Percentiles rank a stretch among this genome's conserved stretches.
These are phyloP conservation scores for Candida chauliodis DNA, from an alignment of 805 yeast species.

Conservation along the genomic window DNA sequence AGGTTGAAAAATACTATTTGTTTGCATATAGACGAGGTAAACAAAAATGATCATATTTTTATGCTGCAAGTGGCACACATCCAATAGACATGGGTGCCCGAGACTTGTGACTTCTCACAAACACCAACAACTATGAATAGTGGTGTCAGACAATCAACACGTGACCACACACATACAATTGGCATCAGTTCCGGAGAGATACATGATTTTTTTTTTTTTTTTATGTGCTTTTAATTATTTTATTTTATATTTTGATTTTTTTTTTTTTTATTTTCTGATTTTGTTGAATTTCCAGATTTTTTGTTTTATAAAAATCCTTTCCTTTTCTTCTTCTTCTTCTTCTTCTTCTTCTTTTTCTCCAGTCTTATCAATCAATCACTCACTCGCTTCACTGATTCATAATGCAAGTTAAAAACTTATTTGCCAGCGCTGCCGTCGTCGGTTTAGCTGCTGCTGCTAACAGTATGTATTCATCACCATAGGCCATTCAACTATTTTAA, in stretches of 20 bases:
- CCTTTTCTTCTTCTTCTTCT: neutral
- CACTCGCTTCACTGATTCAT: constrained; percentile 6
- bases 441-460: constrained; percentile 37
- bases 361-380: neutral
- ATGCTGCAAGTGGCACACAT: no score
- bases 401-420: constrained; percentile 57
- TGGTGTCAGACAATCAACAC: no score
- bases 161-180: neutral
- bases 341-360: neutral
- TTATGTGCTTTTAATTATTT: neutral
- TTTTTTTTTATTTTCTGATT: neutral
- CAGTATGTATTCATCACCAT: constrained; percentile 23
- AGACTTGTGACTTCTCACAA: no score
- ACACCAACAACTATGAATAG: no score
- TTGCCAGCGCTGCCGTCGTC: constrained; percentile 47
- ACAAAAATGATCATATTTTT: no score
- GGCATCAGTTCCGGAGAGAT: neutral
- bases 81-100: no score
- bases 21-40: no score
- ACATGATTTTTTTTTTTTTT: neutral
- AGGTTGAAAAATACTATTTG: no score
- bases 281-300: neutral
- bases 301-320: neutral
- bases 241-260: neutral
- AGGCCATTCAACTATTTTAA: no score